phyloP scores from a whole-genome alignment of 2,329 filamentous ascomycete genomes.

The Penicillium paneum region DNA sequence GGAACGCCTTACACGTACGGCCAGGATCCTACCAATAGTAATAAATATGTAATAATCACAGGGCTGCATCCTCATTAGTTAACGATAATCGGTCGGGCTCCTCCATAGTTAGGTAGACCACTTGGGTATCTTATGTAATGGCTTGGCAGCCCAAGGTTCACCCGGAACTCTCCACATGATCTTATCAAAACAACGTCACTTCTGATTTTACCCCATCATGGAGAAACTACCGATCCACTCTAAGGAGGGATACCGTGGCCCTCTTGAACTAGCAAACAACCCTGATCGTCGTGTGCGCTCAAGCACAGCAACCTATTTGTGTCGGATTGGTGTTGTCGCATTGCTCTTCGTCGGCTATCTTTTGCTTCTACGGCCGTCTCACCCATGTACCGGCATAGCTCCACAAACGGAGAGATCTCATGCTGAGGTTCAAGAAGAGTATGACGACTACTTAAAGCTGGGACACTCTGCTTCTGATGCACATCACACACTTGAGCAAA shows the following conservation, averaged over 20 bases:
- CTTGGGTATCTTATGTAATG: conserved; percentile 5
- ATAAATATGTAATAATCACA: neutral
- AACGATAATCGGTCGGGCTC: neutral
- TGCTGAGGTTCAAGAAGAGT: neutral
- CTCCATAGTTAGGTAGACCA: neutral
- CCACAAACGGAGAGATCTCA: neutral
- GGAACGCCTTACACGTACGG: neutral
- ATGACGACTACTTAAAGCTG: neutral
- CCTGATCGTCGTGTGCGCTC: neutral
- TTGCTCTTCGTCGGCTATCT: conserved; percentile 15
- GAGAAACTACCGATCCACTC: conserved; percentile 22
- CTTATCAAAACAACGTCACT: conserved; percentile 8
- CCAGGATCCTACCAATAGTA: neutral
- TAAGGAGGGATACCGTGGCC: conserved; percentile 3
- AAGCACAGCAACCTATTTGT: conserved; percentile 6
- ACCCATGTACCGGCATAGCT: neutral
- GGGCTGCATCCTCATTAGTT: neutral
- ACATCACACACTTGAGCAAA: neutral
- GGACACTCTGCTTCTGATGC: neutral
- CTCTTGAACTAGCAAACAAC: neutral
- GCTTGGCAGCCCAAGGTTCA: neutral
- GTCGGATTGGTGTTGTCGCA: conserved; percentile 11
- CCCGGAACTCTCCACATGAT: neutral
- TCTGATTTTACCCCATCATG: conserved; percentile 10
- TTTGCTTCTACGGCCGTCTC: conserved; percentile 7